Conservation (phyloP, 805 yeast genomes). For the Clavispora fructus region DNA sequence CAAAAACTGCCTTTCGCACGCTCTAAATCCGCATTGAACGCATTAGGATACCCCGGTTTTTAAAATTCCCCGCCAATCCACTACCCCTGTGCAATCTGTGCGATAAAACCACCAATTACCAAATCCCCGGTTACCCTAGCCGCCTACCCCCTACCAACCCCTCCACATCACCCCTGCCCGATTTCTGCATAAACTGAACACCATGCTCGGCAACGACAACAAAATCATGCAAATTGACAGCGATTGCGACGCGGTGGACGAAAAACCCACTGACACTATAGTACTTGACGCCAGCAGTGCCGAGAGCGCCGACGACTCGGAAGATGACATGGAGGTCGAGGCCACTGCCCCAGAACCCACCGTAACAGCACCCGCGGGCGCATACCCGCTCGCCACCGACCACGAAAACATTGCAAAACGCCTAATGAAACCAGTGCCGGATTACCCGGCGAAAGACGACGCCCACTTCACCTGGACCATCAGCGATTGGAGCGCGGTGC, state of each 20-base stretch:
- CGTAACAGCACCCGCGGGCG: background rate
- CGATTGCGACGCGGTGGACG: constrained; percentile 3
- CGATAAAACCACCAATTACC: background rate
- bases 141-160: too few relatives aligned
- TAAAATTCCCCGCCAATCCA: background rate
- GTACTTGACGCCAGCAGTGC: constrained; percentile 15
- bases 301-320: constrained; percentile 14
- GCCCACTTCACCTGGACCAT: constrained; percentile 46
- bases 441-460: constrained; percentile 33
- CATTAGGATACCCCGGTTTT: background rate
- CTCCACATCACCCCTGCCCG: too few relatives aligned
- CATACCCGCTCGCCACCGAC: constrained; percentile 26
- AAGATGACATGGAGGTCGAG: constrained; percentile 11
- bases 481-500: constrained; percentile 37
- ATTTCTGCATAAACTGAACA: background rate
- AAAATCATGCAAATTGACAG: constrained; percentile 7
- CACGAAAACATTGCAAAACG: constrained; percentile 21
- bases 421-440: constrained; percentile 35
- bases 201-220: constrained; percentile 1
- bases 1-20: background rate
- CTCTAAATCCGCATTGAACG: background rate
- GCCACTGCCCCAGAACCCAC: background rate
- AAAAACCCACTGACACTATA: constrained; percentile 7
- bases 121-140: too few relatives aligned
- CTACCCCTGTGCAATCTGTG: background rate